phyloP scores from a whole-genome alignment of 768 basidiomycete species.

The Baorangia bicolor region DNA sequence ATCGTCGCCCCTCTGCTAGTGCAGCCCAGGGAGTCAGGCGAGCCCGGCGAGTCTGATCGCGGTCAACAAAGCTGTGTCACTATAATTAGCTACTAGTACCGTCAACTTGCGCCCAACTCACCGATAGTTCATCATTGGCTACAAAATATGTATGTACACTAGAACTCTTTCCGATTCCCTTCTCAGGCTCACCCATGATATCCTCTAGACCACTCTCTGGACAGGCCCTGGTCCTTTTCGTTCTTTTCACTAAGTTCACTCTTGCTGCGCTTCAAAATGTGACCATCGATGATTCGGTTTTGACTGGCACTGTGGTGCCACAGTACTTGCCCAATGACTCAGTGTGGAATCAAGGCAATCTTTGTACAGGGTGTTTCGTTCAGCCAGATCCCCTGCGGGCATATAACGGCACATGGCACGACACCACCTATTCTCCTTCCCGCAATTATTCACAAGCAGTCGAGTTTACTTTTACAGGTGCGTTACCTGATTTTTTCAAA shows the following conservation, averaged over 20 bases:
- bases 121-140: no score
- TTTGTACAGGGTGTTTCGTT: background rate
- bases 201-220: background rate
- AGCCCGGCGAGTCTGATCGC: no score
- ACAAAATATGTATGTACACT: no score
- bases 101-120: no score
- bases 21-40: no score
- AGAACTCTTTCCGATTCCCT: background rate
- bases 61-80: no score
- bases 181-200: slow-evolving; percentile 1
- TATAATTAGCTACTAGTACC: no score
- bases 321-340: slow-evolving; percentile 5
- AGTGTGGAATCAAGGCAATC: slow-evolving; percentile 2
- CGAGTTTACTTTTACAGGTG: slow-evolving; percentile 11
- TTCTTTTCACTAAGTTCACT: background rate
- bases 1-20: no score
- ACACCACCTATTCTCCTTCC: background rate
- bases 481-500: background rate
- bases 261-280: slow-evolving; percentile 8
- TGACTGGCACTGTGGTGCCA: slow-evolving; percentile 1
- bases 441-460: background rate
- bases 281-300: slow-evolving; percentile 10
- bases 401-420: slow-evolving; percentile 19
- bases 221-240: background rate
- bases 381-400: background rate